Conservation (phyloP, 2,329 filamentous ascomycete species). For the Trichoderma oligosporum region DNA sequence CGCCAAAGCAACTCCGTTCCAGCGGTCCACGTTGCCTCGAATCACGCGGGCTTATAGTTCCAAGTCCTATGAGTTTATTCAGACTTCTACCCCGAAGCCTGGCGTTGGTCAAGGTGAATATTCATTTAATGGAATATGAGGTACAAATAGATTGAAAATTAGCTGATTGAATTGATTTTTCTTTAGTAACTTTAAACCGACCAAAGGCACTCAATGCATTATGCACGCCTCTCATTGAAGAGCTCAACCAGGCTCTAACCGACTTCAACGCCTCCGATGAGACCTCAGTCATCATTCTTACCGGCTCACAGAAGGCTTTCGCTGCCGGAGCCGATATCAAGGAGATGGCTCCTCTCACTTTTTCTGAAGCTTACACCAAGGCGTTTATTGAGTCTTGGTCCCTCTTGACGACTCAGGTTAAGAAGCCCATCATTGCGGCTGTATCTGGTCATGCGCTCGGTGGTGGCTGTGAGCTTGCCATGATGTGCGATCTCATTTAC, state of each 20-base stretch:
- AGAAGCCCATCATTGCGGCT: conserved; percentile 91
- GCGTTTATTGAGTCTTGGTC: conserved; percentile 98
- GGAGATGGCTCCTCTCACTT: conserved; percentile 92
- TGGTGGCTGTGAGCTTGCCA: conserved; percentile 90
- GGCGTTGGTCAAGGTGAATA: conserved; percentile 78
- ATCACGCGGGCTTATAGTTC: conserved; percentile 52
- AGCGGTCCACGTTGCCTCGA: conserved; percentile 54
- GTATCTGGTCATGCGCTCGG: conserved; percentile 93
- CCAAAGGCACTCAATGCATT: conserved; percentile 95
- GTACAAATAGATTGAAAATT: fast-evolving
- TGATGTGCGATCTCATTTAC: conserved; percentile 97
- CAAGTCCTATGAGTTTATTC: conserved; percentile 70
- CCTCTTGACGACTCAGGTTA: conserved; percentile 73
- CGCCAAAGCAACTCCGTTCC: conserved; percentile 44
- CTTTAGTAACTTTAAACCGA: conserved; percentile 80
- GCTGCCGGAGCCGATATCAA: conserved; percentile 98
- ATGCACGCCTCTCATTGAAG: conserved; percentile 81
- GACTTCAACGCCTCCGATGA: conserved; percentile 66
- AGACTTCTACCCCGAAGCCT: conserved; percentile 78
- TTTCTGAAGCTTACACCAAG: conserved; percentile 78
- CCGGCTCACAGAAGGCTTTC: conserved; percentile 85
- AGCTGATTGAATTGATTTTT: conserved; percentile 6
- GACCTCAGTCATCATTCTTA: conserved; percentile 76
- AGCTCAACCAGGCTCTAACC: conserved; percentile 76
- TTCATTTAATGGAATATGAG: conserved; percentile 9